These are phyloP conservation scores for Aspergillus tamarii DNA, from an alignment of 2,329 filamentous ascomycete genomes.

Conservation along the genomic window DNA sequence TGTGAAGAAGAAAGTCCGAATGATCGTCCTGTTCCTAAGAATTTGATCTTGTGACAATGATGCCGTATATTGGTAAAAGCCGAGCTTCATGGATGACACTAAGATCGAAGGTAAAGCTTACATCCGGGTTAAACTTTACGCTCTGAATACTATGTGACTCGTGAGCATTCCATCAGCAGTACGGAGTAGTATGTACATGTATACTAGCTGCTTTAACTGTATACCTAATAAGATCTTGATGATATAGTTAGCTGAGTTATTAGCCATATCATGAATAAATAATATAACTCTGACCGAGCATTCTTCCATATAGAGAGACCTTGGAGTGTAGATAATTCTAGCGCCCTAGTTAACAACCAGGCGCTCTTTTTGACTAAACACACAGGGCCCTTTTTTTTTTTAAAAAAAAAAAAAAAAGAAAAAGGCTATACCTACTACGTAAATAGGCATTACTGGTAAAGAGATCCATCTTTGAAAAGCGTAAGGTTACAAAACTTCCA, in stretches of 20 bases:
- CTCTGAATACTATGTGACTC: background rate
- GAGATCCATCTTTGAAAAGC: background rate
- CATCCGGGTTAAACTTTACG: background rate
- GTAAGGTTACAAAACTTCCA: background rate
- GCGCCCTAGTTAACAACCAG: too few relatives aligned
- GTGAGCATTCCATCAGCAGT: background rate
- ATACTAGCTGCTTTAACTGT: background rate
- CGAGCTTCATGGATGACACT: background rate
- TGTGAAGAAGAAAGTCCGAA: slow-evolving; percentile 24
- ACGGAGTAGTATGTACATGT: background rate
- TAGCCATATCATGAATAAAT: too few relatives aligned
- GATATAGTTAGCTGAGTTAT: too few relatives aligned
- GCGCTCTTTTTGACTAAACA: too few relatives aligned
- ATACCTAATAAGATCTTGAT: too few relatives aligned
- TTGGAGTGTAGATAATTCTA: too few relatives aligned
- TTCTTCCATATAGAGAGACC: too few relatives aligned
- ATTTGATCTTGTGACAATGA: slow-evolving; percentile 2
- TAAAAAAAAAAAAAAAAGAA: too few relatives aligned
- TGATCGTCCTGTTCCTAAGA: slow-evolving; percentile 17
- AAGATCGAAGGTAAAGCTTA: background rate
- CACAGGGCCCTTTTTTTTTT: background rate
- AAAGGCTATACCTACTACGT: background rate
- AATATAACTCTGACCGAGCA: background rate
- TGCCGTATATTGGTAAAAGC: background rate
- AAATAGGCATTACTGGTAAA: background rate